phyloP scores from a whole-genome alignment of 1,284 basidiomycete genomes.

The Fomitopsis schrenkii region DNA sequence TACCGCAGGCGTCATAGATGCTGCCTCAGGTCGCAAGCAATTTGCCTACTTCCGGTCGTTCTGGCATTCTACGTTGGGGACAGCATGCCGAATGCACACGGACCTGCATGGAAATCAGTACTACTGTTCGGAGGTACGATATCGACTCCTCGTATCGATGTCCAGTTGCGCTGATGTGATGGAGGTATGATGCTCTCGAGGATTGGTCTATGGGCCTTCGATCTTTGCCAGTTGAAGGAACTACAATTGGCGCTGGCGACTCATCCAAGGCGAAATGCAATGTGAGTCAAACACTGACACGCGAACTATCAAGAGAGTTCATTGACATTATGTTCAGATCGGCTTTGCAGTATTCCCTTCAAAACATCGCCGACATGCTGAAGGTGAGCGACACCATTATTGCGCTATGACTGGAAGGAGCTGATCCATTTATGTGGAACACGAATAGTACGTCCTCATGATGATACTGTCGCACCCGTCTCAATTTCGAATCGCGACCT shows the following conservation, averaged over 20 bases:
- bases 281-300: constrained; percentile 17
- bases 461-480: constrained; percentile 24
- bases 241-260: constrained; percentile 37
- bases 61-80: constrained; percentile 33
- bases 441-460: constrained; percentile 22
- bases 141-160: constrained; percentile 1
- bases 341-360: constrained; percentile 24
- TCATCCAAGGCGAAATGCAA: constrained; percentile 39
- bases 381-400: constrained; percentile 9
- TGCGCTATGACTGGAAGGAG: background rate
- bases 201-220: constrained; percentile 50
- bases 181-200: constrained; percentile 43
- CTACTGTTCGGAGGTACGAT: constrained; percentile 36
- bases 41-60: constrained; percentile 37
- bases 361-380: constrained; percentile 25
- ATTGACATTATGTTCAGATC: constrained; percentile 9
- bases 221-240: constrained; percentile 45
- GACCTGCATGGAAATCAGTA: constrained; percentile 29
- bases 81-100: constrained; percentile 17
- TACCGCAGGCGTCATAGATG: background rate
- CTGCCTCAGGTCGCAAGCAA: constrained; percentile 32
- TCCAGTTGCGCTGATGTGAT: background rate
- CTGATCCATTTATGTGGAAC: background rate
- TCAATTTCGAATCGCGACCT: constrained; percentile 27
- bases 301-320: background rate